Evolutionary conservation across 1,284 basidiomycete genomes (phyloP).

Genomic region (Termitomyces sp.): DNA sequence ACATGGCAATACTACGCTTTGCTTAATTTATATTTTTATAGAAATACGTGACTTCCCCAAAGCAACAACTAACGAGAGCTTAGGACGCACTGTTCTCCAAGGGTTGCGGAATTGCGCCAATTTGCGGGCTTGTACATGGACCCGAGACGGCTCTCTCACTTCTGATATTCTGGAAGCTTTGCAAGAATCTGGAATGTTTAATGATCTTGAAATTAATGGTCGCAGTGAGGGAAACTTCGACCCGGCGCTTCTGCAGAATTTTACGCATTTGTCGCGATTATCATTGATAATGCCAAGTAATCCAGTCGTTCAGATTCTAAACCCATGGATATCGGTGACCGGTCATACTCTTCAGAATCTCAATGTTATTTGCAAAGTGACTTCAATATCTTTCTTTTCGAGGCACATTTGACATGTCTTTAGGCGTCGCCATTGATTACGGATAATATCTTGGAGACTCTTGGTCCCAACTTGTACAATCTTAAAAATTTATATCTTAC

Average conservation of each 20-base stretch:
- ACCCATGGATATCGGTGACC: constrained; percentile 45
- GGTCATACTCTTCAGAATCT: constrained; percentile 45
- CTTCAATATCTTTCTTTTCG: constrained; percentile 2
- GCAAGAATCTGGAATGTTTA: constrained; percentile 34
- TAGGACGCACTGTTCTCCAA: constrained; percentile 34
- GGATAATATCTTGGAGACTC: constrained; percentile 43
- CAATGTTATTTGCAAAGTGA: constrained; percentile 64
- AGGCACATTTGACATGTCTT: constrained; percentile 5
- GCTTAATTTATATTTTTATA: constrained; percentile 22
- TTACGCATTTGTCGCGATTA: constrained; percentile 46
- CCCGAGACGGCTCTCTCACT: constrained; percentile 65
- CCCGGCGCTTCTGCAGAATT: constrained; percentile 42
- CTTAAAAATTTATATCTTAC: constrained; percentile 55
- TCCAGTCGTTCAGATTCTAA: constrained; percentile 45
- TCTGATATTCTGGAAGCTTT: constrained; percentile 52
- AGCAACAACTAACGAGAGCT: constrained; percentile 29
- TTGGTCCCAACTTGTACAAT: constrained; percentile 43
- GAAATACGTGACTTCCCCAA: constrained; percentile 67
- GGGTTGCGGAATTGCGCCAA: constrained; percentile 59
- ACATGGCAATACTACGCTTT: background rate
- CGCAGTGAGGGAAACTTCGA: constrained; percentile 51
- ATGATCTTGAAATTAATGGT: constrained; percentile 67
- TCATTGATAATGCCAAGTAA: constrained; percentile 68
- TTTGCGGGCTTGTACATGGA: constrained; percentile 64
- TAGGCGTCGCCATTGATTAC: constrained; percentile 54